Percentiles rank a stretch among this genome's conserved stretches.
Conservation (phyloP, 2,329 filamentous ascomycete genomes). For the Mariannaea sp. region DNA sequence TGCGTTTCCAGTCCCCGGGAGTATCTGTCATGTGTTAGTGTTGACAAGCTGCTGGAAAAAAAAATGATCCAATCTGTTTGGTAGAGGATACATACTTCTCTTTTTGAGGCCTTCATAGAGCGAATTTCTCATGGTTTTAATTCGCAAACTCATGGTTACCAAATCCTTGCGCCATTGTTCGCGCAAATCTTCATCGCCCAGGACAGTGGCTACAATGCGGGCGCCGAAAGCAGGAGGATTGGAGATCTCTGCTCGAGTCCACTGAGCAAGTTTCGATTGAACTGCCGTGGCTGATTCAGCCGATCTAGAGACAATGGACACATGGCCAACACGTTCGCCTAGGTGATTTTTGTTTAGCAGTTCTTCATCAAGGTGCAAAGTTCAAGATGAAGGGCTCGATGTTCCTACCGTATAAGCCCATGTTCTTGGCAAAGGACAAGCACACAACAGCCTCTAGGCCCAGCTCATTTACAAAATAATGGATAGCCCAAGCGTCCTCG, state of each 20-base stretch:
- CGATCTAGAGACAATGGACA: conserved; percentile 35
- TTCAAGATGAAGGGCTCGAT: too few species aligned
- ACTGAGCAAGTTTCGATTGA: conserved; percentile 38
- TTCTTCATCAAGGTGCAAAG: too few species aligned
- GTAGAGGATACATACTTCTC: too few species aligned
- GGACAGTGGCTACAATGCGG: conserved; percentile 40
- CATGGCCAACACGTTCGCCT: conserved; percentile 43
- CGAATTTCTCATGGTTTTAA: conserved; percentile 40
- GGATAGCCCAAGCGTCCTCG: conserved; percentile 32
- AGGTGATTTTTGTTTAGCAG: too few species aligned
- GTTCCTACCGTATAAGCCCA: conserved; percentile 54
- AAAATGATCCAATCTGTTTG: too few species aligned
- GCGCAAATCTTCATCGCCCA: conserved; percentile 34
- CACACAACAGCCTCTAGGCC: conserved; percentile 58
- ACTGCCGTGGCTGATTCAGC: conserved; percentile 26
- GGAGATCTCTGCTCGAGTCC: conserved; percentile 41
- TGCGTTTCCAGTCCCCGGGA: conserved; percentile 43
- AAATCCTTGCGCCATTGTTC: conserved; percentile 44
- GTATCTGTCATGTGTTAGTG: too few species aligned
- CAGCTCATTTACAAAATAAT: conserved; percentile 37
- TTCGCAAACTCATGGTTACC: conserved; percentile 43
- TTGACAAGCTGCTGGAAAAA: too few species aligned
- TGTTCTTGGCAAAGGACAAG: conserved; percentile 67
- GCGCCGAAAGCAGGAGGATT: conserved; percentile 44
- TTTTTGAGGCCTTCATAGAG: conserved; percentile 40